These are phyloP conservation scores for Annona squamosa DNA, from an alignment of 164 flowering plant genomes.

Conservation along the genomic window DNA sequence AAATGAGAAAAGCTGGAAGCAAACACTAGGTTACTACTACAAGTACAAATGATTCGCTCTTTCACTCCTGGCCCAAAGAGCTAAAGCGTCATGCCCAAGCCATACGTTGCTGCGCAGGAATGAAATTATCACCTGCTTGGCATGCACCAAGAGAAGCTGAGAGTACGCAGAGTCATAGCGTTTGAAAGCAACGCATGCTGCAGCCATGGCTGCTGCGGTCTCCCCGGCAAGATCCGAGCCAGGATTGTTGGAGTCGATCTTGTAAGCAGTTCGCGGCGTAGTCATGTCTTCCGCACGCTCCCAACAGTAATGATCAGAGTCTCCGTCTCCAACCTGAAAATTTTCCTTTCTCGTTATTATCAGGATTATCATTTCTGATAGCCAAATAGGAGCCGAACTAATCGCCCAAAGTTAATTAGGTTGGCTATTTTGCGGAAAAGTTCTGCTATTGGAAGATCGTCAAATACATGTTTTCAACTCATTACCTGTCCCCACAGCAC, in stretches of 20 bases:
- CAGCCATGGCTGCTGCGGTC: conserved; percentile 87
- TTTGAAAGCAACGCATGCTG: conserved; percentile 68
- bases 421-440: no score
- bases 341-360: neutral
- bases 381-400: no score
- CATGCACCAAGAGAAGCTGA: conserved; percentile 42
- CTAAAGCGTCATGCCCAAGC: neutral
- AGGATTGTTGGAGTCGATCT: conserved; percentile 45
- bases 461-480: no score
- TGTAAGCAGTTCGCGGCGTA: conserved; percentile 62
- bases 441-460: no score
- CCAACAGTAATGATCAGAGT: conserved; percentile 78
- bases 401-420: no score
- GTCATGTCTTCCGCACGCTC: conserved; percentile 81
- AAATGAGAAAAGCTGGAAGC: conserved; percentile 71
- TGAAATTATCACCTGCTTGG: conserved; percentile 37
- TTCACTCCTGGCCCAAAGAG: neutral
- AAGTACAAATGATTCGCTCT: neutral
- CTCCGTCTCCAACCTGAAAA: conserved; percentile 64
- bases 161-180: conserved; percentile 53
- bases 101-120: neutral
- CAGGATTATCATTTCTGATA: no score
- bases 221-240: conserved; percentile 85
- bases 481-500: conserved; percentile 65
- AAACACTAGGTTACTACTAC: neutral